A percentile compares a stretch with the other conserved stretches of the same genome.
Conservation (phyloP, 2,329 filamentous ascomycete species). For the Teratosphaeria nubilosa region DNA sequence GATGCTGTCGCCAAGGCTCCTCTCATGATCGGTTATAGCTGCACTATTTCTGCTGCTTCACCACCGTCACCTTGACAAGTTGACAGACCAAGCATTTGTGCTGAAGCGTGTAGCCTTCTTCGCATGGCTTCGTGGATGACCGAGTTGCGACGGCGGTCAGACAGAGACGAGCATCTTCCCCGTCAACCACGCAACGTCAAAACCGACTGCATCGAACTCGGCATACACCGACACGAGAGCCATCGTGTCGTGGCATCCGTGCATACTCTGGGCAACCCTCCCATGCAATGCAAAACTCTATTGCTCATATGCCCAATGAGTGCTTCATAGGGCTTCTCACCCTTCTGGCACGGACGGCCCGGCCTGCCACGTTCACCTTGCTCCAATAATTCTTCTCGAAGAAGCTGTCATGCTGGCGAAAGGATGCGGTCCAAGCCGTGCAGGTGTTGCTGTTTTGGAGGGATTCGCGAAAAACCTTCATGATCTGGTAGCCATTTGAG, state of each 20-base stretch:
- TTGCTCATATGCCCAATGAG: neutral
- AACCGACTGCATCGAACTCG: neutral
- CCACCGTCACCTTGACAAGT: neutral
- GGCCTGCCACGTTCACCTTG: neutral
- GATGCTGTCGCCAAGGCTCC: neutral
- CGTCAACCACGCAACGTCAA: neutral
- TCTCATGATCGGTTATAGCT: neutral
- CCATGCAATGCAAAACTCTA: neutral
- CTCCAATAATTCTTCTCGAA: neutral
- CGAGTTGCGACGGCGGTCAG: neutral
- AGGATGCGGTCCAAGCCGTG: neutral
- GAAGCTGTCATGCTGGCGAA: neutral
- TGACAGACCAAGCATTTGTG: neutral
- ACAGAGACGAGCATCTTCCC: neutral
- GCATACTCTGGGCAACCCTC: neutral
- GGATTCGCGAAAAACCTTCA: neutral
- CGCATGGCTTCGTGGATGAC: neutral
- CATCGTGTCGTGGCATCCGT: neutral
- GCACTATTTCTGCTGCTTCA: neutral
- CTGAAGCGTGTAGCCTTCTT: neutral
- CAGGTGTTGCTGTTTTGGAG: neutral
- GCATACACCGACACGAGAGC: neutral
- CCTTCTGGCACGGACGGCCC: neutral
- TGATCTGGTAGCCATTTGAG: neutral
- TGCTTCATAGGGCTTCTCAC: neutral